Percentiles rank a stretch among this genome's conserved stretches.
phyloP scores from a whole-genome alignment of 2,329 filamentous ascomycete genomes.

The Aspergillus eucalypticola region DNA sequence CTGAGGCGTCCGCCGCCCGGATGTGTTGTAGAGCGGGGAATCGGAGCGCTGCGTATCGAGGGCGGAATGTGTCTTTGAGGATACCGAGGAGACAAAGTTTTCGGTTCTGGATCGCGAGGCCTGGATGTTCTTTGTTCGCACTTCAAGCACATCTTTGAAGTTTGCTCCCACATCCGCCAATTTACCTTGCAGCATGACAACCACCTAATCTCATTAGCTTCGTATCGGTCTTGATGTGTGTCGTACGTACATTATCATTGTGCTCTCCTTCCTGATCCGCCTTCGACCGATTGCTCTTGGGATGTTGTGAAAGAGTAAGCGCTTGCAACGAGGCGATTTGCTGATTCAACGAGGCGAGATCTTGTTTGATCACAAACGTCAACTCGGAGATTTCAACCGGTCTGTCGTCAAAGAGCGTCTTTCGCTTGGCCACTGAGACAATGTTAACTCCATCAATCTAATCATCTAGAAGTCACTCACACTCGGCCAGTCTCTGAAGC shows the following conservation, averaged over 20 bases:
- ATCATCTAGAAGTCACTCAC: conserved; percentile 48
- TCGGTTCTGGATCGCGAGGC: conserved; percentile 88
- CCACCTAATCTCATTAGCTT: conserved; percentile 52
- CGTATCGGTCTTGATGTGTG: background rate
- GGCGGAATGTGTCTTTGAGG: conserved; percentile 67
- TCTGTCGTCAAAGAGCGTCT: conserved; percentile 95
- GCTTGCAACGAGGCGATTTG: conserved; percentile 82
- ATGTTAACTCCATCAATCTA: background rate
- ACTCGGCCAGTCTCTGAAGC: conserved; percentile 85
- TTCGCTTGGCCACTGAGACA: conserved; percentile 77
- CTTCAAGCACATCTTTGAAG: conserved; percentile 96
- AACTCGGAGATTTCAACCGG: conserved; percentile 96
- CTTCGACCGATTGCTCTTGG: conserved; percentile 52
- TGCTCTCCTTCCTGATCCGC: conserved; percentile 85
- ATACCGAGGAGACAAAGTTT: conserved; percentile 92
- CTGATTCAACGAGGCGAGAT: conserved; percentile 79
- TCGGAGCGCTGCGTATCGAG: conserved; percentile 70
- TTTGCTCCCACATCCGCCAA: conserved; percentile 89
- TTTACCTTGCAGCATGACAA: conserved; percentile 86
- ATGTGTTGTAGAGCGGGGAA: conserved; percentile 82
- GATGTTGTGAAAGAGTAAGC: conserved; percentile 75
- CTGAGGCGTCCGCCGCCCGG: conserved; percentile 66
- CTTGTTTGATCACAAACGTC: conserved; percentile 97
- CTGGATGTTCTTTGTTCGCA: conserved; percentile 96
- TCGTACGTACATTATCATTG: conserved; percentile 75